These are phyloP conservation scores for Hyphopichia homilentoma DNA, from an alignment of 805 yeast genomes.

Conservation along the genomic window DNA sequence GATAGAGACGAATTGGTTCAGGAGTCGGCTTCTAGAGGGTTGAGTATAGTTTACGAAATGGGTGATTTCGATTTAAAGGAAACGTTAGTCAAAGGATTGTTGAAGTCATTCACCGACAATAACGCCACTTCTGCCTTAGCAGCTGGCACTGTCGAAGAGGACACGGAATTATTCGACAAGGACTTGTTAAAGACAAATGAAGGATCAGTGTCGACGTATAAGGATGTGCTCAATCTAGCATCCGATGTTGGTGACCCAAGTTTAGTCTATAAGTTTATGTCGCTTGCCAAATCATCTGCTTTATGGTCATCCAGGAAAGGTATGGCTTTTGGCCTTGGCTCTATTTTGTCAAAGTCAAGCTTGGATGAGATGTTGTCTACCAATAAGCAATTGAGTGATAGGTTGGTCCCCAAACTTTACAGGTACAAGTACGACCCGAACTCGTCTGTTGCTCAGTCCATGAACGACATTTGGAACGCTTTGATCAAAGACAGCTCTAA, in stretches of 20 bases:
- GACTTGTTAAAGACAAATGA: constrained; percentile 78
- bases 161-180: constrained; percentile 81
- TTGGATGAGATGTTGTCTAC: constrained; percentile 57
- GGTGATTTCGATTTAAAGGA: constrained; percentile 70
- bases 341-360: constrained; percentile 74
- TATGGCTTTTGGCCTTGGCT: constrained; percentile 88
- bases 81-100: constrained; percentile 64
- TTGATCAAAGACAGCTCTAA: constrained; percentile 58
- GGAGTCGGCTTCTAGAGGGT: constrained; percentile 87
- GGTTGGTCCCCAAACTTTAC: constrained; percentile 76
- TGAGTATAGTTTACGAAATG: constrained; percentile 74
- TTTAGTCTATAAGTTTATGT: constrained; percentile 90
- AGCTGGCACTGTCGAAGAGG: constrained; percentile 70
- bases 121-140: constrained; percentile 41
- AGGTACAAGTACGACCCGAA: constrained; percentile 86
- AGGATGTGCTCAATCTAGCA: constrained; percentile 82
- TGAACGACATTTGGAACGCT: constrained; percentile 85
- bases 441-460: constrained; percentile 66
- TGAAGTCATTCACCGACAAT: constrained; percentile 75
- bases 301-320: constrained; percentile 94
- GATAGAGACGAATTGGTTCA: constrained; percentile 86
- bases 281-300: constrained; percentile 80
- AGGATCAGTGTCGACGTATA: constrained; percentile 86
- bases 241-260: constrained; percentile 96
- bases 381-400: constrained; percentile 51